Percentiles rank a stretch among this genome's conserved stretches.
Conservation (phyloP, 2,329 filamentous ascomycete genomes). For the Grosmannia serpens region DNA sequence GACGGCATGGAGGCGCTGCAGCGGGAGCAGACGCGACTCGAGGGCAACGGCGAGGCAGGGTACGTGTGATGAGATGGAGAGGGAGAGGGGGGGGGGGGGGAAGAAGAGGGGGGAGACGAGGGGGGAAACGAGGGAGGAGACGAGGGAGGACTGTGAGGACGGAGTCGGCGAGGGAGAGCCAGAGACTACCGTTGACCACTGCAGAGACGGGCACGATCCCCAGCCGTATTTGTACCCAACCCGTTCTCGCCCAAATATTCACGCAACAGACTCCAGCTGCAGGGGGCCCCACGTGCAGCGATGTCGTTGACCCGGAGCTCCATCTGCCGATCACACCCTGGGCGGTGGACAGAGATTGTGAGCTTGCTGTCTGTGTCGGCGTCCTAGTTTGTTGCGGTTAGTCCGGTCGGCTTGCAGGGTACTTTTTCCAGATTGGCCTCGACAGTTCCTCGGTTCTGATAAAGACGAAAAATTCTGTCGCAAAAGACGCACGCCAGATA, state of each 20-base stretch:
- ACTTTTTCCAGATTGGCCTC: not conserved
- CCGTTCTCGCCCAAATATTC: too few relatives aligned
- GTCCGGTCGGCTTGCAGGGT: not conserved
- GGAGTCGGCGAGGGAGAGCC: too few relatives aligned
- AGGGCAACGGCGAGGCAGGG: constrained; percentile 53
- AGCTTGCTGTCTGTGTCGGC: not conserved
- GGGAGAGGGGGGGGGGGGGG: not conserved
- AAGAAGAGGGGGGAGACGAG: too few relatives aligned
- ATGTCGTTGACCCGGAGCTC: not conserved
- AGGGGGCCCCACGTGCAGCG: not conserved
- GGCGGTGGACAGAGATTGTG: not conserved
- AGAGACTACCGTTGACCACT: too few relatives aligned
- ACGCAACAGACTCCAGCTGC: too few relatives aligned
- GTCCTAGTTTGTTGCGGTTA: not conserved
- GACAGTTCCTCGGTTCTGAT: not conserved
- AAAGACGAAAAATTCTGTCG: not conserved
- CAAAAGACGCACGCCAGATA: not conserved
- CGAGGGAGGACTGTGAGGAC: too few relatives aligned
- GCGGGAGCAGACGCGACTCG: constrained; percentile 50
- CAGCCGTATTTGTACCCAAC: too few relatives aligned
- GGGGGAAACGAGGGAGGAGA: not conserved
- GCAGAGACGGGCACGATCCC: too few relatives aligned
- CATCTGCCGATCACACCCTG: not conserved
- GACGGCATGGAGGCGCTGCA: constrained; percentile 65
- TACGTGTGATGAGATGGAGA: constrained; percentile 19